phyloP scores from a whole-genome alignment of 352 stramenopile genomes.

The Globisporangium cederbergense region DNA sequence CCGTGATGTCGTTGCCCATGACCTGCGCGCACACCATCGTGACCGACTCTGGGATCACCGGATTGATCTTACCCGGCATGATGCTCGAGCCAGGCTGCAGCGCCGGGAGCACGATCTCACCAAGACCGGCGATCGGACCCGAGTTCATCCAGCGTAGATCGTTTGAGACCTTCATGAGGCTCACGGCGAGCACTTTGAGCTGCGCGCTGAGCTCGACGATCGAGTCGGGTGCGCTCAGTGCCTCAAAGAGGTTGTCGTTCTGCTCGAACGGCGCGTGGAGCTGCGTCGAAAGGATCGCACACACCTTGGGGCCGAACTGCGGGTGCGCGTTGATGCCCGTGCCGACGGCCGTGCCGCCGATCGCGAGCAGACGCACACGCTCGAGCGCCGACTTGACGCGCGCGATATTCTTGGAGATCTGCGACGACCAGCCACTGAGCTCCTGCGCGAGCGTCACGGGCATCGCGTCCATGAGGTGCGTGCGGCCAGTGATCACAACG shows the following conservation, averaged over 20 bases:
- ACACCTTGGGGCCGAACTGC: slow-evolving; percentile 43
- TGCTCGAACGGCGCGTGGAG: slow-evolving; percentile 38
- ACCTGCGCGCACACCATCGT: slow-evolving; percentile 58
- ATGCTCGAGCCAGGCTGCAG: slow-evolving; percentile 94
- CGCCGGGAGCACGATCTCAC: slow-evolving; percentile 88
- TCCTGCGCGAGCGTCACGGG: slow-evolving; percentile 49
- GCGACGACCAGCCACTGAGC: slow-evolving; percentile 44
- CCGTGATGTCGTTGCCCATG: slow-evolving; percentile 54
- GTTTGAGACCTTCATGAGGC: slow-evolving; percentile 95
- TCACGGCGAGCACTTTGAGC: slow-evolving; percentile 88
- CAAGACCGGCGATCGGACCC: slow-evolving; percentile 91
- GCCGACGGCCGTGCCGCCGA: slow-evolving; percentile 58
- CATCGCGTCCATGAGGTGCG: slow-evolving; percentile 78
- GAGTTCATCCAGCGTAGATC: slow-evolving; percentile 91
- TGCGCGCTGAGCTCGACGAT: slow-evolving; percentile 90
- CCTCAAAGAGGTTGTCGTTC: slow-evolving; percentile 75
- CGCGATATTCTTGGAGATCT: slow-evolving; percentile 53
- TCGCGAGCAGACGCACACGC: slow-evolving; percentile 45
- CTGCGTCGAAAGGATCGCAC: slow-evolving; percentile 31
- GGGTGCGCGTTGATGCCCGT: slow-evolving; percentile 62
- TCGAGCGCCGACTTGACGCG: slow-evolving; percentile 43
- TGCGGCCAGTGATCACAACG: slow-evolving; percentile 59
- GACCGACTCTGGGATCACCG: slow-evolving; percentile 53
- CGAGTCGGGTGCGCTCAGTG: slow-evolving; percentile 91
- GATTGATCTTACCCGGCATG: slow-evolving; percentile 98